Evolutionary conservation across 805 yeast genomes (phyloP), one percentile per base, ranked within the genome.

Genomic region (Isabelozyma gotoi): DNA sequence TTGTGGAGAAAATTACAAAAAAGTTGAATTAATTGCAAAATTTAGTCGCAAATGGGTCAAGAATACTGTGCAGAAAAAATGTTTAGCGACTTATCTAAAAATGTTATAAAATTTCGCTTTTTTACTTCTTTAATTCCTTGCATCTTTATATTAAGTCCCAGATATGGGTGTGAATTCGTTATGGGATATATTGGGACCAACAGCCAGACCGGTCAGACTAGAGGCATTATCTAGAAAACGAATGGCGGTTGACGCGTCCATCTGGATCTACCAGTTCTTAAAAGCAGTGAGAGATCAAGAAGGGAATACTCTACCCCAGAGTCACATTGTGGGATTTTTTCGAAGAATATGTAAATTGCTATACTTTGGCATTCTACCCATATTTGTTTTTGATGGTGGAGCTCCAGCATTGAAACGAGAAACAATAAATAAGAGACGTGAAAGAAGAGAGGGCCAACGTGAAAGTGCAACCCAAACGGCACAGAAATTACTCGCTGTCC

Each of bases 141-240:
- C n/a, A n/a, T n/a, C n/a, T n/a, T n/a, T n/a, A n/a, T n/a, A n/a
- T n/a, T n/a, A n/a, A n/a, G n/a, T n/a, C n/a, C n/a, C n/a, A n/a
- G n/a, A n/a, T 11, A 92, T 94, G 99, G 99, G 99, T 70, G 99
- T 94, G 38, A 88, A 88, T 55, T 87, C 94, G 6, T 77, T 94
- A 38, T 94, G 99, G 99, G 89, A 84, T 40, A 82, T 94, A 8
- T 73, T 92, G 2, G 95, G 89, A 5, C 95, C 97, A 0, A 80
- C 92, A 0, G 94, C 98, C 0, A 74, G 86, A 39, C 97, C 99
- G 0, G 96, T 94, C 2, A 76, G 92, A 42, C 74, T 94, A 20
- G 98, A 92, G 60, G 83, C 95, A 0, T 73, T 94, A 29, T 78
- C 86, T 17, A 82, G 90, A 45, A 85, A 84, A 59, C 73, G 77